Conservation (phyloP, 2,329 filamentous ascomycete genomes). For the Aspergillaceae sp. region DNA sequence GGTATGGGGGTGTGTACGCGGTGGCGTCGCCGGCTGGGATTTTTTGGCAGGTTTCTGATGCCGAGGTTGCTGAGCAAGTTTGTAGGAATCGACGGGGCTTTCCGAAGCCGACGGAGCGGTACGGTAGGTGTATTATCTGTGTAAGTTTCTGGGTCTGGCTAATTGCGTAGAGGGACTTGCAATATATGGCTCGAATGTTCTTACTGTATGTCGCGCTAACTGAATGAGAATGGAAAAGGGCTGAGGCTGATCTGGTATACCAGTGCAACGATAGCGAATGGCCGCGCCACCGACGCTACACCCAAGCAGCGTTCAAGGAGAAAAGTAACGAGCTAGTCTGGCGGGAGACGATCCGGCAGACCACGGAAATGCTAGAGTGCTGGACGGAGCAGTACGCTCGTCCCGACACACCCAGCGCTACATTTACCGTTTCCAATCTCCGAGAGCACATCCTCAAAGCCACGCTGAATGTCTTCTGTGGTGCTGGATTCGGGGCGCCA, state of each 20-base stretch:
- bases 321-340: slow-evolving; percentile 34
- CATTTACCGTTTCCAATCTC: slow-evolving; percentile 9
- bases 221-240: too few relatives aligned
- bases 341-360: slow-evolving; percentile 26
- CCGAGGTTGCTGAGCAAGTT: slow-evolving; percentile 10
- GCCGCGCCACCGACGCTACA: slow-evolving; percentile 38
- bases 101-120: slow-evolving; percentile 9
- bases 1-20: slow-evolving; percentile 9
- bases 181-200: slow-evolving; percentile 26
- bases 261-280: slow-evolving; percentile 29
- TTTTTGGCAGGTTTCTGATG: slow-evolving; percentile 11
- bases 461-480: slow-evolving; percentile 31
- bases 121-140: slow-evolving; percentile 4
- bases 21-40: slow-evolving; percentile 5
- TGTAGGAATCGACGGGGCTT: slow-evolving; percentile 7
- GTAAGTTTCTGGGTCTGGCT: neutral
- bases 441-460: slow-evolving; percentile 27
- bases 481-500: slow-evolving; percentile 27
- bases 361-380: slow-evolving; percentile 22
- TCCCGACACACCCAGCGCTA: neutral
- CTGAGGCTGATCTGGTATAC: too few relatives aligned
- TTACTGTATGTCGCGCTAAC: slow-evolving; percentile 15
- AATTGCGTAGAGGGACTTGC: slow-evolving; percentile 11
- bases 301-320: slow-evolving; percentile 38
- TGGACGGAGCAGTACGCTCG: slow-evolving; percentile 9